phyloP scores from a whole-genome alignment of 2,329 filamentous ascomycete genomes.

The Nothophaeocryptopus gaeumannii region DNA sequence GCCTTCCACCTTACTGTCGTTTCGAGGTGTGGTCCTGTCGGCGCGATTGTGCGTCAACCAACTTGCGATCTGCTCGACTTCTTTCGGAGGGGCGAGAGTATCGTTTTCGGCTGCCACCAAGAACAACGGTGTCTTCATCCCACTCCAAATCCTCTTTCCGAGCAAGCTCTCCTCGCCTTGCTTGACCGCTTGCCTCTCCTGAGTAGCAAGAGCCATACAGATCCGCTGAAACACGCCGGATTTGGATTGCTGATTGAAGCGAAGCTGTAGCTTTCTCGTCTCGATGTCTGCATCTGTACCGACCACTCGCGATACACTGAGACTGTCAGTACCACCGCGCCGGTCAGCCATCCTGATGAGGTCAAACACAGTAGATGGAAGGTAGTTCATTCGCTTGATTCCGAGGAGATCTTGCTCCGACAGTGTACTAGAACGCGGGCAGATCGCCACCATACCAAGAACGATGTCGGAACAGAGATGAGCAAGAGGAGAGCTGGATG shows the following conservation, averaged over 20 bases:
- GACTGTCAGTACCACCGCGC: conserved; percentile 72
- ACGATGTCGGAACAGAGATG: conserved; percentile 57
- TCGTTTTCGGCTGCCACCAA: conserved; percentile 78
- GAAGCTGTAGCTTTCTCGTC: conserved; percentile 64
- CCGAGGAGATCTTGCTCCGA: conserved; percentile 38
- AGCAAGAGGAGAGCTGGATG: conserved; percentile 53
- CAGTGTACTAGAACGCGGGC: conserved; percentile 65
- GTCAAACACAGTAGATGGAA: conserved; percentile 72
- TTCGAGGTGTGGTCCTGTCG: not conserved
- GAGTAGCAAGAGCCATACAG: conserved; percentile 61
- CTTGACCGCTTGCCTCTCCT: conserved; percentile 9
- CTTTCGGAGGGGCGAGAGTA: conserved; percentile 66
- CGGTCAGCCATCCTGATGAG: conserved; percentile 75
- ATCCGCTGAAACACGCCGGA: conserved; percentile 81
- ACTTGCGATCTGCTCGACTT: conserved; percentile 65
- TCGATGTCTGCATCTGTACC: conserved; percentile 64
- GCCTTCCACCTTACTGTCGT: not conserved
- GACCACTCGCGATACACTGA: conserved; percentile 75
- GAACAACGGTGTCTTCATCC: conserved; percentile 69
- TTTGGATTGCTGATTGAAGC: conserved; percentile 78
- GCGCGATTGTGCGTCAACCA: conserved; percentile 30
- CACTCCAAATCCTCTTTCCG: conserved; percentile 67
- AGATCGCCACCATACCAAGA: conserved; percentile 76
- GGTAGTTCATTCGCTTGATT: conserved; percentile 59
- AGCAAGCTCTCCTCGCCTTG: conserved; percentile 56